Evolutionary conservation across 371 early-diverging fungal species (phyloP), one percentile per base, ranked within the genome.

Genomic region (Apophysomyces elegans): DNA sequence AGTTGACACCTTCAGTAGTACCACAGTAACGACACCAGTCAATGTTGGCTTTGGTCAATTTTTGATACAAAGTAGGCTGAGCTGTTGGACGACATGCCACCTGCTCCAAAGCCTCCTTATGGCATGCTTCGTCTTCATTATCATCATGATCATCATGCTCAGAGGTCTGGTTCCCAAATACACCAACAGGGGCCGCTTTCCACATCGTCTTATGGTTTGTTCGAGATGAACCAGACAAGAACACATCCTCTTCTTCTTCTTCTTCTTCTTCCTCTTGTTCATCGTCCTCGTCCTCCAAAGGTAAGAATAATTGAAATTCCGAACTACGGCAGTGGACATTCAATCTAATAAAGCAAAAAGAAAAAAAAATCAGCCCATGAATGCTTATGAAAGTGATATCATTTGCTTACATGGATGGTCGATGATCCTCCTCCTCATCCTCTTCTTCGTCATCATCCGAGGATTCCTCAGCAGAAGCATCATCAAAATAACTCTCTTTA

Each of bases 21-120:
- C 96, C 96, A 71, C 96, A 96, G 70, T 95, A 96, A 50, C 95
- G 89, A 76, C 96, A 96, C 96, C 96, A 96, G 74, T 94, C 91
- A 63, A 91, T 73, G 58, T 84, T 86, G 7, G 80, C 79, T 67
- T 87, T 79, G 26, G 88, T 86, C 59, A 91, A 76, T 44, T 78
- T 77, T 75, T 93, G 85, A 71, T 86, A 93, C 8, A 93, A 67
- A 9, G 91, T 91, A 21, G 72, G 72, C 37, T 59, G 59, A n/a
- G 63, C 61, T 1, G 72, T 72, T 5, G 72, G 59, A 8, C 72
- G 67, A n/a, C 65, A 59, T 35, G 39, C 59, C 14, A 62, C 61
- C n/a, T 43, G 62, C 45, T 65, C 66, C 18, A 43, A 37, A 18
- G 32, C 32, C 54, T 36, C 56, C 13, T 45, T 45, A 16, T 1